Evolutionary conservation across 805 yeast species (phyloP), one percentile per base, ranked within the genome.

Genomic region (Candida hispaniensis): DNA sequence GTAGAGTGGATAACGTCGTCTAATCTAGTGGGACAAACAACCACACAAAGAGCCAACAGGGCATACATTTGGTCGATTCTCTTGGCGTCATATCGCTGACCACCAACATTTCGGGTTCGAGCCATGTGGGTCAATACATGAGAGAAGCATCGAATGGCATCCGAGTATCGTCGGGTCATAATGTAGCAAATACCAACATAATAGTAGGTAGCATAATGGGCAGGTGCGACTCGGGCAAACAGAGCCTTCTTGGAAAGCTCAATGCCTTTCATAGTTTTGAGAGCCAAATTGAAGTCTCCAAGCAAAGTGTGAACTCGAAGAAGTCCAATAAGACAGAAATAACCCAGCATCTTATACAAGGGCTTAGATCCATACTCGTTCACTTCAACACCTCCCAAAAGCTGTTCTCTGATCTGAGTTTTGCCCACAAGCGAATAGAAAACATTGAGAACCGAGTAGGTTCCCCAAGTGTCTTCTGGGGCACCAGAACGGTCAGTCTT

Each of bases 41-140:
- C 64, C 22, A 64, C 55, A 34, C 66, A 56, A 20, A 66, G 58
- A 17, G 70, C 66, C 39, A 66, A 49, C 26, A 66, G 53, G 3
- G 72, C 70, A 42, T 63, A 64, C 69, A 65, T 66, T 49, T 66
- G 72, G 39, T 65, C 72, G 10, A 66, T 55, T 44, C 63, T 60
- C 50, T 66, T 66, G 39, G 66, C 60, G 47, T 67, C 71, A 44
- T 60, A 66, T 5, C 36, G 28, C 10, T 27, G 36, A 6, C 36
- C 36, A 46, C 63, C 68, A 5, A 65, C 64, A 47, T 60, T 59
- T 47, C 58, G 62, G 7, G 69, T 61, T 48, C 71, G 57, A 20
- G 67, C 54, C 36, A 66, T 62, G 56, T 59, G 64, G 29, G 64
- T 47, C 35, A 67, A 51, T 39, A 66, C 63, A 47, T 66, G 69